A percentile compares a stretch with the other conserved stretches of the same genome.
These are phyloP conservation scores for Rosa hybrid DNA, from an alignment of 331 rosid species.

Conservation along the genomic window DNA sequence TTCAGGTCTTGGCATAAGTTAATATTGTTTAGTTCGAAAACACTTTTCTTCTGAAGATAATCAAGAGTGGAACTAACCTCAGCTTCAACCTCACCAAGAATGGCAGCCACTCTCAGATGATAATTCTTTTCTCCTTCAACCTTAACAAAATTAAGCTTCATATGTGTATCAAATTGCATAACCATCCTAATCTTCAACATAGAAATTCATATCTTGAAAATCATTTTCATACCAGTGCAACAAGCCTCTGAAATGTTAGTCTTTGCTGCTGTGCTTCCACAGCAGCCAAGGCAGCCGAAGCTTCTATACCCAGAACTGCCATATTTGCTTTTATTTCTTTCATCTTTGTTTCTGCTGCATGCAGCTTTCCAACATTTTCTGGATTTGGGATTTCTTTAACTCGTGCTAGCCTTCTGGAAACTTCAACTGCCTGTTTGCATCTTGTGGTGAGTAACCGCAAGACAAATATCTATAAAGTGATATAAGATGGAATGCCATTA, in stretches of 20 bases:
- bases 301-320: constrained; percentile 97
- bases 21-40: constrained; percentile 8
- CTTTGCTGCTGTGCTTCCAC: constrained; percentile 94
- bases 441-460: constrained; percentile 30
- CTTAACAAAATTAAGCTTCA: constrained; percentile 42
- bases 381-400: constrained; percentile 71
- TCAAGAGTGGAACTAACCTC: constrained; percentile 68
- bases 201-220: constrained; percentile 19
- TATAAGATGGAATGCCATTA: constrained; percentile 22
- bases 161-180: constrained; percentile 27
- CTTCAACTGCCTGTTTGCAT: constrained; percentile 63
- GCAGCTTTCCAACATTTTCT: constrained; percentile 84
- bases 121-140: constrained; percentile 92
- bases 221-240: constrained; percentile 70
- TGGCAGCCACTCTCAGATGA: constrained; percentile 88
- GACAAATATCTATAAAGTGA: background rate
- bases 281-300: constrained; percentile 89
- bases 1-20: constrained; percentile 30
- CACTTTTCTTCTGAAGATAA: constrained; percentile 21
- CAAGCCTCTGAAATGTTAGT: constrained; percentile 96
- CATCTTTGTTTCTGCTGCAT: constrained; percentile 89
- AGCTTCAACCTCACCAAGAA: constrained; percentile 91
- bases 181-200: constrained; percentile 19
- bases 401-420: constrained; percentile 75
- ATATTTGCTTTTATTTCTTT: constrained; percentile 84